Conservation (phyloP, 2,329 filamentous ascomycete species). For the Hypoxylon sp. region DNA sequence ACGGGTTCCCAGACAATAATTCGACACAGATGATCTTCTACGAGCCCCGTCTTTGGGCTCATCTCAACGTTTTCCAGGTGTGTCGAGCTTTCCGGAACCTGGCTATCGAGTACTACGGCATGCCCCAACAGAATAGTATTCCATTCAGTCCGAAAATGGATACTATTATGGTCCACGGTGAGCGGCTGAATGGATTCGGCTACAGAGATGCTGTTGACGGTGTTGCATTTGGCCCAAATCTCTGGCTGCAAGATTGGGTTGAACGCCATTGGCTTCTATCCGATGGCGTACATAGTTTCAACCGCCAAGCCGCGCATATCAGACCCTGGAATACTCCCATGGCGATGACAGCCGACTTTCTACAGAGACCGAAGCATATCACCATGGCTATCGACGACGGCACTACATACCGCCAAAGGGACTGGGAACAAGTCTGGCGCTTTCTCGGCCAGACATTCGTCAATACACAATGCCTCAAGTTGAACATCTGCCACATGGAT, state of each 20-base stretch:
- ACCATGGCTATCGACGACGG: neutral
- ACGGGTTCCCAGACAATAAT: neutral
- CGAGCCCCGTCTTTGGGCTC: conserved; percentile 17
- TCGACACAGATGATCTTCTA: conserved; percentile 21
- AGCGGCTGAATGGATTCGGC: neutral
- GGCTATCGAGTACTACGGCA: conserved; percentile 16
- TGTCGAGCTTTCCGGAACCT: conserved; percentile 15
- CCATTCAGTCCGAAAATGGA: conserved; percentile 20
- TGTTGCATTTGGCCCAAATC: neutral
- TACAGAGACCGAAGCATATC: conserved; percentile 6
- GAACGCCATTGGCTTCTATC: conserved; percentile 3
- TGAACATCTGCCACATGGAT: conserved; percentile 8
- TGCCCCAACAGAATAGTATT: neutral
- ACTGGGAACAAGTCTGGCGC: conserved; percentile 7
- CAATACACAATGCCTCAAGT: conserved; percentile 1
- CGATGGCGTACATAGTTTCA: conserved; percentile 7
- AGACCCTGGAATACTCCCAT: conserved; percentile 2
- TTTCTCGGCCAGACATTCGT: conserved; percentile 5
- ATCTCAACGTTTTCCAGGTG: conserved; percentile 6
- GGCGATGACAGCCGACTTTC: conserved; percentile 2
- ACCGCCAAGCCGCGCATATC: neutral
- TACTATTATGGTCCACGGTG: neutral
- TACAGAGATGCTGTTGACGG: neutral
- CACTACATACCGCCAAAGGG: neutral
- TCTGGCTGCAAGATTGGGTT: neutral